Conservation (phyloP, 2,329 filamentous ascomycete genomes). For the Alternaria sp. region DNA sequence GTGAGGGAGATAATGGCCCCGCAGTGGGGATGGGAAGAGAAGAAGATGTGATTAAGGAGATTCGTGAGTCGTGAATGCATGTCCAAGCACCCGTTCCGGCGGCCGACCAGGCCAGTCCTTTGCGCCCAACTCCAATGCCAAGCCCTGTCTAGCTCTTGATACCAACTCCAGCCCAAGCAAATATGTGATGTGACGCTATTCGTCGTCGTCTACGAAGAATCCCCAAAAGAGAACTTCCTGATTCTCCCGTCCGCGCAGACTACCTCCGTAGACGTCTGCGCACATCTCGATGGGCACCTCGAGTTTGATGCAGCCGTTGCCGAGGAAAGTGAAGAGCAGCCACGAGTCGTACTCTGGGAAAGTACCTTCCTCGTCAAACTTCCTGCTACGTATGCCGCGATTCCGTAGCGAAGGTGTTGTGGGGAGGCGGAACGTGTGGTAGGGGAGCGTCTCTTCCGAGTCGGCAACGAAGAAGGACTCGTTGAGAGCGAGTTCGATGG, state of each 20-base stretch:
- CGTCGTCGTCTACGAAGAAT: constrained; percentile 46
- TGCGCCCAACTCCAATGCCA: constrained; percentile 47
- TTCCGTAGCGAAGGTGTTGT: constrained; percentile 44
- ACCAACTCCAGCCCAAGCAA: constrained; percentile 35
- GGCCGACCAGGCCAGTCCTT: constrained; percentile 22
- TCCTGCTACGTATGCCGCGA: constrained; percentile 45
- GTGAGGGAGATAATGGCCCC: constrained; percentile 13
- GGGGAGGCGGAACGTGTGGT: constrained; percentile 46
- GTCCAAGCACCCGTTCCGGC: constrained; percentile 35
- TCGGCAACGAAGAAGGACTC: constrained; percentile 47
- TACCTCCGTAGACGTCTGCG: constrained; percentile 45
- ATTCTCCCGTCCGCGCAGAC: constrained; percentile 42
- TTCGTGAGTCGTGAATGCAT: constrained; percentile 47
- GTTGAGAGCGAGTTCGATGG: constrained; percentile 46
- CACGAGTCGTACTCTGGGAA: constrained; percentile 49
- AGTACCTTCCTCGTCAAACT: constrained; percentile 38
- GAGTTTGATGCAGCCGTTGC: constrained; percentile 47
- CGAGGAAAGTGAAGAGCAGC: constrained; percentile 50
- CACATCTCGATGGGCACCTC: constrained; percentile 51
- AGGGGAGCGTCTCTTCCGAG: constrained; percentile 47
- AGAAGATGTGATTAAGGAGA: constrained; percentile 36
- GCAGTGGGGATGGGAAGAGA: constrained; percentile 19
- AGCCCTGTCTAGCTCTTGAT: constrained; percentile 35
- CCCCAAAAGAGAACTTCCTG: constrained; percentile 50
- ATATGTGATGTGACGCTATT: constrained; percentile 27